Base-by-base conservation (phyloP, 2,329 filamentous ascomycete genomes). In the Botryosphaeria dothidea region DNA sequence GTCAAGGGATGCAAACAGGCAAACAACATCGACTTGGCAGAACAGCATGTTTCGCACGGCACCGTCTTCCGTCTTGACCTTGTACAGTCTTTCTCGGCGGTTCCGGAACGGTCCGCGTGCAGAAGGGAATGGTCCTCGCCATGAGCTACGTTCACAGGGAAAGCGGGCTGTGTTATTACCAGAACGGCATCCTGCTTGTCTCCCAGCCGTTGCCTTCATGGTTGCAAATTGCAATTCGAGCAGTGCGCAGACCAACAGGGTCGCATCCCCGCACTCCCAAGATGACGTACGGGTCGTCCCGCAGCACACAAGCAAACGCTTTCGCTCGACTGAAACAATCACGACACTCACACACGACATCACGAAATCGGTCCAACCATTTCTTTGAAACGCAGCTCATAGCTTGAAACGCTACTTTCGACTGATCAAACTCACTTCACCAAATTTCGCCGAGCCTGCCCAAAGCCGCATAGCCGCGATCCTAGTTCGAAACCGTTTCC, bases 211-310 rank as follows among this genome's bases (percentile, higher is more conserved):
- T 11, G 15, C 15, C 17, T 23, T 11, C 17, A 38, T 25, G n/a
- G n/a, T n/a, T n/a, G n/a, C 51, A 13, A 29, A 17, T 19, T 23
- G 11, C 51, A 21, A 7, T 41, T 23, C 51, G 17, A 31, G 25
- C 23, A 29, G 6, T 2, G 34, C 29, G 23, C 31, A 38, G 19
- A 7, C 4, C 11, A 17, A n/a, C 52, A 17, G 21, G 15, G 38
- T 23, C 15, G 23, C 21, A 11, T 13, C 56, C 56, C 56, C 56
- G 56, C 56, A 60, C 38, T 60, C 27, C 27, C 19, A 15, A 31
- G 21, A 49, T 62, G 58, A 62, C 45, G 21, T 49, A 34, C 45
- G 58, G 58, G 3, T 62, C 58, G 45, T 62, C 58, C 58, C 58
- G 58, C 58, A 49, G 23, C 4, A 58, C 25, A n/a, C n/a, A 23